phyloP scores from a whole-genome alignment of 2,329 filamentous ascomycete genomes.

The Sporothrix luriei region DNA sequence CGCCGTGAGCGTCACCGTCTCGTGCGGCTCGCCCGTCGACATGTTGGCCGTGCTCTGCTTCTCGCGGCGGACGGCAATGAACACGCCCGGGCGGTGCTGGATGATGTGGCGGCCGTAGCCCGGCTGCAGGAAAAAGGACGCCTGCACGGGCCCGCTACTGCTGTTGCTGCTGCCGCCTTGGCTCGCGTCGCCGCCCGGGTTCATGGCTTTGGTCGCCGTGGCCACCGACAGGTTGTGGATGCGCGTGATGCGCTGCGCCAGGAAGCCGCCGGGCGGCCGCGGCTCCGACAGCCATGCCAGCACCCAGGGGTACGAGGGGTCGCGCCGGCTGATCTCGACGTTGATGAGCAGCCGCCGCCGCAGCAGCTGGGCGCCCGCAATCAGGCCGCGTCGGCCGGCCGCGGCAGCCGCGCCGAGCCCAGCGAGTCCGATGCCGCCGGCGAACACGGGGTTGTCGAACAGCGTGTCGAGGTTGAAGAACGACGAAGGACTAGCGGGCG shows the following conservation, averaged over 20 bases:
- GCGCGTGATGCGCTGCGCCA: slow-evolving; percentile 60
- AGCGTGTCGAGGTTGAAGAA: slow-evolving; percentile 54
- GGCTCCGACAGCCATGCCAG: slow-evolving; percentile 91
- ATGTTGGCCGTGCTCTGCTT: slow-evolving; percentile 82
- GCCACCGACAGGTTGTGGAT: slow-evolving; percentile 63
- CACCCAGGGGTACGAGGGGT: slow-evolving; percentile 92
- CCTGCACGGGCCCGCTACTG: slow-evolving; percentile 67
- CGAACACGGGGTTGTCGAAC: slow-evolving; percentile 65
- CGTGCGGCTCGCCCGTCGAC: slow-evolving; percentile 85
- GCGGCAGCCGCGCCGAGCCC: slow-evolving; percentile 80
- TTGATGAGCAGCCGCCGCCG: slow-evolving; percentile 88
- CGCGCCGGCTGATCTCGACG: slow-evolving; percentile 91
- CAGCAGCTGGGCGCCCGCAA: slow-evolving; percentile 71
- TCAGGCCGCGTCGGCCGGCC: slow-evolving; percentile 75
- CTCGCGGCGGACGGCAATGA: slow-evolving; percentile 83
- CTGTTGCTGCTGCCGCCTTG: slow-evolving; percentile 60
- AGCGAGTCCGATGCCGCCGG: slow-evolving; percentile 84
- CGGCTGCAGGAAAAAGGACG: slow-evolving; percentile 85
- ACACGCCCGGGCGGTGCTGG: slow-evolving; percentile 76
- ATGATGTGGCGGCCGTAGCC: slow-evolving; percentile 88
- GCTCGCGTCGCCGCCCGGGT: slow-evolving; percentile 63
- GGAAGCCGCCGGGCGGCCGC: slow-evolving; percentile 64
- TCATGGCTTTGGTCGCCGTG: slow-evolving; percentile 55
- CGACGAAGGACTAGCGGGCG: slow-evolving; percentile 13
- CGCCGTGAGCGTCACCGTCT: slow-evolving; percentile 89